A percentile compares a stretch with the other conserved stretches of the same genome.
phyloP scores from a whole-genome alignment of 306 rosid species.

The Cucurbita ficifolia region DNA sequence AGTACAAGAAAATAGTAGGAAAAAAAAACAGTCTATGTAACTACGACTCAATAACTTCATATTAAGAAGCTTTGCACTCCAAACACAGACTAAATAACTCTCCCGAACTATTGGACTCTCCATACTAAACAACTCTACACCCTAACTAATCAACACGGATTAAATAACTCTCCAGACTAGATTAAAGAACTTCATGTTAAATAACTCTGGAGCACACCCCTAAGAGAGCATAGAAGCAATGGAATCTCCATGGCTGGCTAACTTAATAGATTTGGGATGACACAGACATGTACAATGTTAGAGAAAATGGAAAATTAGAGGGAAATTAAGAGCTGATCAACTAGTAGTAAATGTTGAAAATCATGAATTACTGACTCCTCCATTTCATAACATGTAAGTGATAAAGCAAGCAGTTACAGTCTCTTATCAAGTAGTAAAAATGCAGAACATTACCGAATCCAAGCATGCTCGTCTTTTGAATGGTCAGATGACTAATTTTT shows the following conservation, averaged over 20 bases:
- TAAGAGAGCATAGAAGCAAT: neutral
- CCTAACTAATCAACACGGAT: too few species aligned
- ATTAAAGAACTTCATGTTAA: too few species aligned
- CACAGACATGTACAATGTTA: neutral
- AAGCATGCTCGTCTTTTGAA: conserved; percentile 83
- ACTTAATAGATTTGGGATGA: neutral
- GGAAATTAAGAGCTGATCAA: neutral
- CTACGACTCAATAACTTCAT: too few species aligned
- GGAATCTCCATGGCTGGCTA: neutral
- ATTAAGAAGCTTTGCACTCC: too few species aligned
- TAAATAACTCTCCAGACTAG: too few species aligned
- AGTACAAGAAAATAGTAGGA: too few species aligned
- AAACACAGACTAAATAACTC: too few species aligned
- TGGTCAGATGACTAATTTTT: conserved; percentile 43
- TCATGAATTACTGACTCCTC: neutral
- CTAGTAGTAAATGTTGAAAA: neutral
- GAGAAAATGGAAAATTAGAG: neutral
- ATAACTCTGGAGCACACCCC: too few species aligned
- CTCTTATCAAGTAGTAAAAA: neutral
- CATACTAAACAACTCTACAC: too few species aligned
- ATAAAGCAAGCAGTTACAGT: neutral
- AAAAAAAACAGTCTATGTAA: too few species aligned
- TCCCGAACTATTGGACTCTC: too few species aligned
- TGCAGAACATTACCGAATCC: conserved; percentile 59
- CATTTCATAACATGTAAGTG: neutral